Conservation (phyloP, 2,329 filamentous ascomycete species). For the Ophiosphaerella narmari region DNA sequence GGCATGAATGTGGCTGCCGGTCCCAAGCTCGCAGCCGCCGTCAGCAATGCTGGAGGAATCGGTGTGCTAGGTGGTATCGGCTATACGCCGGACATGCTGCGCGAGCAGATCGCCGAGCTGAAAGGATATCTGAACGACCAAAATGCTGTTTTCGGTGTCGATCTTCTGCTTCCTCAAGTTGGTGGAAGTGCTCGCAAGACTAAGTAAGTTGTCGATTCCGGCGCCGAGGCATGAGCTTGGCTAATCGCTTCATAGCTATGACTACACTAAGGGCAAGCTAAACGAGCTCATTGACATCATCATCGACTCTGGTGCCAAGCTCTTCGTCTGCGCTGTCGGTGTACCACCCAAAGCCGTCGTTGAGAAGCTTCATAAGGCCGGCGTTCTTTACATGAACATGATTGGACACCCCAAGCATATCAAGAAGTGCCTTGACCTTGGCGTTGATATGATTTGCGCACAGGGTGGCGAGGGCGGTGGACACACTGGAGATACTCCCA, state of each 20-base stretch:
- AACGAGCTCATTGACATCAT: slow-evolving; percentile 87
- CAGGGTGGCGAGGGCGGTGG: slow-evolving; percentile 98
- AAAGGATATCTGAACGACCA: slow-evolving; percentile 88
- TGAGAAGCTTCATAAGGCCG: slow-evolving; percentile 83
- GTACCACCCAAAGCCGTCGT: slow-evolving; percentile 88
- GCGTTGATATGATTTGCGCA: slow-evolving; percentile 95
- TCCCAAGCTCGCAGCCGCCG: slow-evolving; percentile 92
- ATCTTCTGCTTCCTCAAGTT: slow-evolving; percentile 90
- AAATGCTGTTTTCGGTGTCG: slow-evolving; percentile 93
- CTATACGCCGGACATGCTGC: slow-evolving; percentile 97
- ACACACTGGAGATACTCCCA: slow-evolving; percentile 93
- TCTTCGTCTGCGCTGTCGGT: slow-evolving; percentile 97
- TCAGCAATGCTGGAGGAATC: slow-evolving; percentile 94
- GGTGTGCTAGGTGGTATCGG: slow-evolving; percentile 95
- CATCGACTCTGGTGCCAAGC: slow-evolving; percentile 85
- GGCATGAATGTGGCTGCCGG: slow-evolving; percentile 99
- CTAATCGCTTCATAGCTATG: slow-evolving; percentile 68
- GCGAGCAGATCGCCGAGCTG: slow-evolving; percentile 91
- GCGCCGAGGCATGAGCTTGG: neutral
- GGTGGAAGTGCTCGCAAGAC: slow-evolving; percentile 94
- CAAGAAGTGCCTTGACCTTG: slow-evolving; percentile 86
- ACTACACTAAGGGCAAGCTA: slow-evolving; percentile 99
- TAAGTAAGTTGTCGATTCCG: slow-evolving; percentile 61
- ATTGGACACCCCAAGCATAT: slow-evolving; percentile 99
- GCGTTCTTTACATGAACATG: slow-evolving; percentile 99